Percentiles rank a stretch among this genome's conserved stretches.
Conservation (phyloP, 2,329 filamentous ascomycete genomes). For the Botrytis squamosa region DNA sequence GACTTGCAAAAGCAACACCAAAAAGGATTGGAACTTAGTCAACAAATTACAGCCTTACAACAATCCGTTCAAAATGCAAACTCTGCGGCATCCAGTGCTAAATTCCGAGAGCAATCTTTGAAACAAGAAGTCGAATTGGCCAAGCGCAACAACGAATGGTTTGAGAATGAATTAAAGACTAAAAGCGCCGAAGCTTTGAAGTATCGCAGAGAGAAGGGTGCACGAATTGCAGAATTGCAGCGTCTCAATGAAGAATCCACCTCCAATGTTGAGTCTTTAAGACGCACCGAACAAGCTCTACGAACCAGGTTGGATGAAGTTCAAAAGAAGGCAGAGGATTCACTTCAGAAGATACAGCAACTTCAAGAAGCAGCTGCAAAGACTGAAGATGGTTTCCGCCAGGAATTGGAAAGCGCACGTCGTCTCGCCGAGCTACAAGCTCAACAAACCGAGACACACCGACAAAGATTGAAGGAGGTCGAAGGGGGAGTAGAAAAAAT, state of each 20-base stretch:
- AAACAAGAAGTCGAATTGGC: constrained; percentile 88
- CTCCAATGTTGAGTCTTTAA: constrained; percentile 72
- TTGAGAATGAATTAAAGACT: constrained; percentile 86
- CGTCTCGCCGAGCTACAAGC: constrained; percentile 81
- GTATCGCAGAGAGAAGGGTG: constrained; percentile 91
- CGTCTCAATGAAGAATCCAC: constrained; percentile 83
- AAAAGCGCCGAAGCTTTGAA: constrained; percentile 85
- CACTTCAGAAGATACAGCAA: constrained; percentile 76
- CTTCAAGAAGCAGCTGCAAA: constrained; percentile 79
- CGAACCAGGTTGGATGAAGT: constrained; percentile 80
- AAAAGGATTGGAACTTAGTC: constrained; percentile 79
- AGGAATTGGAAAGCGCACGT: constrained; percentile 78
- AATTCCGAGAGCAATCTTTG: constrained; percentile 85
- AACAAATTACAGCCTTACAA: constrained; percentile 78
- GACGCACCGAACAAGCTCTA: constrained; percentile 75
- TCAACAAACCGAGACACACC: constrained; percentile 70
- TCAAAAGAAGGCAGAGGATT: constrained; percentile 83
- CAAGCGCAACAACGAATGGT: constrained; percentile 89
- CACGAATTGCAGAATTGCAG: constrained; percentile 83
- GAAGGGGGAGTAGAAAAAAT: constrained; percentile 59
- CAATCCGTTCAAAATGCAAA: constrained; percentile 81
- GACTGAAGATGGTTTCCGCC: constrained; percentile 80
- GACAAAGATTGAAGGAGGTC: constrained; percentile 67
- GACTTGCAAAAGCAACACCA: constrained; percentile 88
- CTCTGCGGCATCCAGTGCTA: constrained; percentile 74